Percentiles rank a stretch among this genome's conserved stretches.
Conservation (phyloP, 2,329 filamentous ascomycete species). For the Trichoderma koningiopsis region DNA sequence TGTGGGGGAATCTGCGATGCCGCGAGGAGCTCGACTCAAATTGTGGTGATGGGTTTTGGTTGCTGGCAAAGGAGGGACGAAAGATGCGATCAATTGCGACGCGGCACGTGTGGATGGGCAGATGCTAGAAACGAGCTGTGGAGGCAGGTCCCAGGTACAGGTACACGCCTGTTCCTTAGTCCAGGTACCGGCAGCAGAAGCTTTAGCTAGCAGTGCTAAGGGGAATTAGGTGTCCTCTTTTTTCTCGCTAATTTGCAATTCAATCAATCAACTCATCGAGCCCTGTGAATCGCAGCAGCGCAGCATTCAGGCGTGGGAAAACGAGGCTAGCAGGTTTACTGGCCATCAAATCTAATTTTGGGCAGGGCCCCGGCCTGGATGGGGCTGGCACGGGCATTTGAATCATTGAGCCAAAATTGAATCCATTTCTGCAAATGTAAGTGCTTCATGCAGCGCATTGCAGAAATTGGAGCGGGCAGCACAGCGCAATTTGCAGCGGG, state of each 20-base stretch:
- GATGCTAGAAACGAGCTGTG: background rate
- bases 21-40: slow-evolving; percentile 2
- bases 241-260: background rate
- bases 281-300: background rate
- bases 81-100: slow-evolving; percentile 3
- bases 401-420: background rate
- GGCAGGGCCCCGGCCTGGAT: no score
- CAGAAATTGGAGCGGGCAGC: background rate
- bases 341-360: no score
- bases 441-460: background rate
- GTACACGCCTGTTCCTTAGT: background rate
- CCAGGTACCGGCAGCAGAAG: background rate
- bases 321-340: no score
- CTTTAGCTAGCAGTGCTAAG: background rate
- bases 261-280: background rate
- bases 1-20: slow-evolving; percentile 4
- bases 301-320: background rate
- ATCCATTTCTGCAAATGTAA: background rate
- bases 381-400: no score
- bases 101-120: slow-evolving; percentile 13
- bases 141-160: background rate
- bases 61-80: slow-evolving; percentile 18
- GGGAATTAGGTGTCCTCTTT: slow-evolving; percentile 1
- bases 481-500: background rate
- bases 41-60: slow-evolving; percentile 3